Base-by-base conservation (phyloP, 352 stramenopile species). In the Phytophthora pluvialis region DNA sequence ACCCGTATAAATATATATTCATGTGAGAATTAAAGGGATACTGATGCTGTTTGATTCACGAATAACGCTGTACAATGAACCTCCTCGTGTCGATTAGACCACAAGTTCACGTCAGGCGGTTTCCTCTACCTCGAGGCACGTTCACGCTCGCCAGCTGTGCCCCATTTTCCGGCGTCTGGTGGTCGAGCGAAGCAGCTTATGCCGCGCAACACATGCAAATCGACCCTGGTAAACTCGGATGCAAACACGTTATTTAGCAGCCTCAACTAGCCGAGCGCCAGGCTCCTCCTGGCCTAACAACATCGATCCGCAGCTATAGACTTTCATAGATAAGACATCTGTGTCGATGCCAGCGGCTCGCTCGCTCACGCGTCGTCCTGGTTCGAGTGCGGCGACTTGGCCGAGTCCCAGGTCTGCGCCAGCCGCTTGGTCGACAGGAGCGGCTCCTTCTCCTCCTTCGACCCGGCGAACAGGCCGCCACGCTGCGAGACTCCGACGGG, bases 391-490 rank as follows among this genome's bases (percentile, higher is more conserved):
- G 42, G 26, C 25, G 35, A 46, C 32, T 54, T 72, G 40, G 57
- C 39, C 11, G 67, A 68, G 38, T 88, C 83, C 75, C 75, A 89
- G 7, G 67, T 72, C 31, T 83, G 68, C 9, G 81, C 80, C 6
- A 89, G 55, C n/a, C 64, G 71, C 63, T 83, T 77, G 53, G 63
- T 85, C 52, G 72, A 70, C 57, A 92, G 58, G 29, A 92, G 58
- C 44, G 83, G 83, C 70, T 88, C 72, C 16, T 77, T 74, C 58
- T 92, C 83, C n/a, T 73, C 79, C 12, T 61, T 80, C 7, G 79
- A 81, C 6, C 77, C 74, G 12, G 28, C 18, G n/a, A 66, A 70
- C 1, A 18, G 33, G n/a, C 51, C 58, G 9, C 47, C 32, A 21
- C 57, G 56, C 18, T 71, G 65, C 21, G 54, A 61, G 39, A 43